Conservation (phyloP, 495 filamentous ascomycete genomes). For the Immersiella caudata region DNA sequence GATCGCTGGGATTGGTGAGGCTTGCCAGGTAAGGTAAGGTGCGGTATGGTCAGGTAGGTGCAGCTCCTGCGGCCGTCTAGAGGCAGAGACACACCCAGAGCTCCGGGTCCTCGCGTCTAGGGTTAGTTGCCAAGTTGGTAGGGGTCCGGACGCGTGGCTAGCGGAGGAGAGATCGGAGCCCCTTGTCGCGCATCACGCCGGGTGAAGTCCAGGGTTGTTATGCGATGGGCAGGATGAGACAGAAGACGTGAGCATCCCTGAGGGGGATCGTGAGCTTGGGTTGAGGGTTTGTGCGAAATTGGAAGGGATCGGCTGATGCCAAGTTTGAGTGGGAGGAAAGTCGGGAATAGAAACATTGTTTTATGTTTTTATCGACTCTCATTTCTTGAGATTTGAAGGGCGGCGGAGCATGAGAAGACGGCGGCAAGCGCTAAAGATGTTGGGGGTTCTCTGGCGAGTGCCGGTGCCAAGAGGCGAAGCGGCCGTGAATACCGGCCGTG, state of each 20-base stretch:
- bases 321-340: neutral
- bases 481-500: slow-evolving; percentile 20
- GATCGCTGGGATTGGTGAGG: neutral
- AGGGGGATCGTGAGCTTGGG: neutral
- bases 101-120: neutral
- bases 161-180: neutral
- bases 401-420: neutral
- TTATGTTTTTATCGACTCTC: neutral
- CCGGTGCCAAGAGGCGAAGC: slow-evolving; percentile 4
- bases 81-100: neutral
- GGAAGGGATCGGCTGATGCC: neutral
- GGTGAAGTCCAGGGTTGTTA: slow-evolving; percentile 13
- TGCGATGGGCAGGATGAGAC: slow-evolving; percentile 18
- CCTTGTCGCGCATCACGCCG: slow-evolving; percentile 23
- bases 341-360: neutral
- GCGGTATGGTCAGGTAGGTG: too few species aligned
- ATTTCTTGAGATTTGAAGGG: neutral
- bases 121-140: neutral
- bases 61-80: neutral
- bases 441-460: neutral
- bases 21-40: neutral
- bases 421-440: slow-evolving; percentile 16
- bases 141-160: neutral
- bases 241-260: slow-evolving; percentile 10
- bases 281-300: neutral